Evolutionary conservation across 2,329 filamentous ascomycete species (phyloP), one percentile per base, ranked within the genome.

Genomic region (Ceratocystis cacaofunesta): DNA sequence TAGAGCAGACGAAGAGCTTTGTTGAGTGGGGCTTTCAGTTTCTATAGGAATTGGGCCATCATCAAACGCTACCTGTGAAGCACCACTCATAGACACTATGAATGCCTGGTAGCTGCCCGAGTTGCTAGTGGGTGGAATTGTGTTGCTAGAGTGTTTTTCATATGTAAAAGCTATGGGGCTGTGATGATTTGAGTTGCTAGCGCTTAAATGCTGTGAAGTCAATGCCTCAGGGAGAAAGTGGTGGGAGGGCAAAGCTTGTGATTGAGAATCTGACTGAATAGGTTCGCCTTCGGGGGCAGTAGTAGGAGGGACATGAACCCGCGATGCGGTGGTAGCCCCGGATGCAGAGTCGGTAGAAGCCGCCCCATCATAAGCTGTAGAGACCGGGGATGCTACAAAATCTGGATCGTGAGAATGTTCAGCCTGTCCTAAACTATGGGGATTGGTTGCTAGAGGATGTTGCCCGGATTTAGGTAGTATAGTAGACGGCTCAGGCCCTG

Each of bases 31-130:
- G 28, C 12, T 36, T 30, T 75, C 74, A 61, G 69, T 69, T 15
- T 74, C 73, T 5, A 76, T 74, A 1, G 73, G 74, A 28, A 77
- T 76, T 22, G 76, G 67, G 4, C 74, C 75, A 44, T 75, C 73
- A 17, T 73, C 71, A 41, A 44, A 64, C 7, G 15, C 19, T 10
- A 7, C 10, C 32, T 44, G 58, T 44, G 4, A 61, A 10, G 22
- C 6, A n/a, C n/a, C 60, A 61, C 30, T 52, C 12, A 8, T 44
- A 22, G 2, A 48, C 30, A 55, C 5, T 32, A 44, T 5, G 19
- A 43, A 8, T 32, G 17, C 44, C 19, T 17, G 43, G 1, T 15
- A n/a, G n/a, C 32, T 55, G 17, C 30, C 22, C 1, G 12, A 52
- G 2, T 7, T 19, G 3, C 50, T 43, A n/a, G 22, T 5, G 4